Evolutionary conservation across 73 alveolate species (phyloP).

Genomic region (Tetrahymena borealis): DNA sequence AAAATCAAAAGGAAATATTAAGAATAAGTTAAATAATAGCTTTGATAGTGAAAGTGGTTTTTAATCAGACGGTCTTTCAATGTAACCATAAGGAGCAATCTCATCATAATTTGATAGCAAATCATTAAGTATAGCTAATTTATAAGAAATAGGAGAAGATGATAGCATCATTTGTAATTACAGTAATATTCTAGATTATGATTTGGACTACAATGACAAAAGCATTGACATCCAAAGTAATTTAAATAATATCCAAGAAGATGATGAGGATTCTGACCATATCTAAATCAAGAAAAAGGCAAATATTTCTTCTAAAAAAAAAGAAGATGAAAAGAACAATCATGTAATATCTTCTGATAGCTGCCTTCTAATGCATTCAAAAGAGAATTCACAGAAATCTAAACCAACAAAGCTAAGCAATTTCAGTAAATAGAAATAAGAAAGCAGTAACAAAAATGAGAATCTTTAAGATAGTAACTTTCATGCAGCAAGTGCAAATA

Average conservation of each 20-base stretch:
- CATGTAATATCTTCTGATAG: background rate
- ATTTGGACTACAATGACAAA: background rate
- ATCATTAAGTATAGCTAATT: background rate
- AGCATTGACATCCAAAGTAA: background rate
- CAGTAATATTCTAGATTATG: background rate
- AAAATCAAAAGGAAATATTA: background rate
- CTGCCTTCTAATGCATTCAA: background rate
- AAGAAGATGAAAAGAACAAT: background rate
- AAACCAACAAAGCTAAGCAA: background rate
- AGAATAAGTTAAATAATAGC: background rate
- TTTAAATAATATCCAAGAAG: background rate
- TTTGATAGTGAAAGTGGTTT: background rate
- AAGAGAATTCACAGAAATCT: background rate
- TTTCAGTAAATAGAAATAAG: background rate
- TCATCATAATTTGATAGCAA: background rate
- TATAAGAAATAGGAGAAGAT: background rate
- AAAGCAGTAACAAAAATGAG: background rate
- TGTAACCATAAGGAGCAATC: background rate
- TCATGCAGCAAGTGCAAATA: background rate
- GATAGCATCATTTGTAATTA: background rate
- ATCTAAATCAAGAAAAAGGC: background rate
- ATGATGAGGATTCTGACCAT: background rate
- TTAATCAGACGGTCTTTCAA: background rate
- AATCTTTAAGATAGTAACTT: background rate
- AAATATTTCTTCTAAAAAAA: background rate